Conservation (phyloP, 192 early-diverging fungal species). For the Coemansia sp. region DNA sequence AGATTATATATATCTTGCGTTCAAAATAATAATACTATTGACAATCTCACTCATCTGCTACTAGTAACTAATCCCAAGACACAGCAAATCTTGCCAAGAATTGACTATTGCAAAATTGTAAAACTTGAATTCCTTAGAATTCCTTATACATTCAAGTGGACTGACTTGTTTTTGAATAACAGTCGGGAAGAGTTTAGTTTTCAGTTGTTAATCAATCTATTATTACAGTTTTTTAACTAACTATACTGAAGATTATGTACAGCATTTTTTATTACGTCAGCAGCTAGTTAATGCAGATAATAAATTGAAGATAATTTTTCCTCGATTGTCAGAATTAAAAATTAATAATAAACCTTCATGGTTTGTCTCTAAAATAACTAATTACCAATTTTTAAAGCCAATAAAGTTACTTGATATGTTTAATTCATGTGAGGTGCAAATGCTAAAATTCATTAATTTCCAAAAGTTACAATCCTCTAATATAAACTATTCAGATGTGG, state of each 20-base stretch:
- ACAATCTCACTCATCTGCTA: not conserved
- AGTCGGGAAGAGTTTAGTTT: not conserved
- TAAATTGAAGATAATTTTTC: not conserved
- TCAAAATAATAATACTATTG: not conserved
- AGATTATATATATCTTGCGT: not conserved
- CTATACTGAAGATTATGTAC: not conserved
- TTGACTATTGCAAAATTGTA: not conserved
- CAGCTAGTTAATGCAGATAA: not conserved
- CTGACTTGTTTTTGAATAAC: not conserved
- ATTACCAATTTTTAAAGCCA: not conserved
- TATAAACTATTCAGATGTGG: no score
- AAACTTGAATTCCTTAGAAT: not conserved
- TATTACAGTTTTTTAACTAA: not conserved
- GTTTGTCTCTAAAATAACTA: slow-evolving; percentile 2
- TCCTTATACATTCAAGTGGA: not conserved
- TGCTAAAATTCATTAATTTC: no score
- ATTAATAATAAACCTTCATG: not conserved
- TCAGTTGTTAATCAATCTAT: not conserved
- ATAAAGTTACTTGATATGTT: not conserved
- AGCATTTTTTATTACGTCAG: not conserved
- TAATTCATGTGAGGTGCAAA: slow-evolving; percentile 1
- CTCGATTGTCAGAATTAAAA: not conserved
- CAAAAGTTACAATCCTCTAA: no score
- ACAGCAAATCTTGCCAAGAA: not conserved
- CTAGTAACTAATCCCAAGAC: not conserved